A percentile compares a stretch with the other conserved stretches of the same genome.
Evolutionary conservation across 129 eudicot genomes (phyloP).

Genomic region (Helichrysum umbraculigerum): DNA sequence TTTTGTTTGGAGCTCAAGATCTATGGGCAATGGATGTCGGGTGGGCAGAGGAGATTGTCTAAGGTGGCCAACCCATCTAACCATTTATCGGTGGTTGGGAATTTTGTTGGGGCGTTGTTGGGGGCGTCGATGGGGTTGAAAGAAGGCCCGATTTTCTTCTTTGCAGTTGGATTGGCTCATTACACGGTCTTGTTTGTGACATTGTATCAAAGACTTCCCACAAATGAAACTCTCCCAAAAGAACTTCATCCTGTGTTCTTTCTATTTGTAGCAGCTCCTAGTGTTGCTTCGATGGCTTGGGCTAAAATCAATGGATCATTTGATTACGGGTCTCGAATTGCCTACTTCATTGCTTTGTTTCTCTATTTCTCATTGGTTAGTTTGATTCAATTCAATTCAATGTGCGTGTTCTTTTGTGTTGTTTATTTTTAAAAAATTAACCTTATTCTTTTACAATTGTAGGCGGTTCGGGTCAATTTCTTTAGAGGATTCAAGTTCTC

Average conservation of each 20-base stretch:
- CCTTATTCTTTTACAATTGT: background rate
- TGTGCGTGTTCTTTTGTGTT: background rate
- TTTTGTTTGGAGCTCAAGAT: constrained; percentile 74
- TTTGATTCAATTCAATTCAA: background rate
- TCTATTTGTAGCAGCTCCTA: constrained; percentile 83
- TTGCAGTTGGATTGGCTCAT: constrained; percentile 91
- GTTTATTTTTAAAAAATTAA: background rate
- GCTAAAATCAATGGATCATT: constrained; percentile 78
- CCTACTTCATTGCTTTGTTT: constrained; percentile 83
- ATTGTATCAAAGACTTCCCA: constrained; percentile 89
- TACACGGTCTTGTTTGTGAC: constrained; percentile 82
- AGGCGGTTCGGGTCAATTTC: constrained; percentile 78
- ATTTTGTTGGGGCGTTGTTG: constrained; percentile 81
- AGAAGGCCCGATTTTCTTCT: constrained; percentile 94
- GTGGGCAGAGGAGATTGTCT: constrained; percentile 83
- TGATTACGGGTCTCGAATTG: constrained; percentile 63
- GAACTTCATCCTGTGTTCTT: constrained; percentile 97
- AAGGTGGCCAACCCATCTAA: constrained; percentile 91
- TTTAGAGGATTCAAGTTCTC: constrained; percentile 93
- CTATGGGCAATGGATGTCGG: constrained; percentile 98
- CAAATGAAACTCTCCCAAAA: constrained; percentile 89
- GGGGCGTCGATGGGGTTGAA: constrained; percentile 88
- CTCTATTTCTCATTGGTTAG: constrained; percentile 75
- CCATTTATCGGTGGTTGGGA: constrained; percentile 78
- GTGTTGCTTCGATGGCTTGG: constrained; percentile 96